Evolutionary conservation across 371 early-diverging fungal genomes (phyloP).

Genomic region (Choanephora cucurbitarum): DNA sequence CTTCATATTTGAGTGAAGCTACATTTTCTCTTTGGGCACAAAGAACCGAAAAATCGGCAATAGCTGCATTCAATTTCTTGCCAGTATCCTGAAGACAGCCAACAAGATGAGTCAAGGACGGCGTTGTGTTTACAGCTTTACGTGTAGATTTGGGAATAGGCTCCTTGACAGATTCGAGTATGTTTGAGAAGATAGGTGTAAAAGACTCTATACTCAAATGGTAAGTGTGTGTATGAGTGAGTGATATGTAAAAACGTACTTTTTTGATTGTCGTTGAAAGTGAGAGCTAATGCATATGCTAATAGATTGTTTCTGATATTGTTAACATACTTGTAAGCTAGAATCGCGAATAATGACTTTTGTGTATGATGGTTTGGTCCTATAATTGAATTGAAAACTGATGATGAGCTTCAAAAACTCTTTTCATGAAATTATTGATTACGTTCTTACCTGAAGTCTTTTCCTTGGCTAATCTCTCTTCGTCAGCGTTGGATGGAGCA

Average conservation of each 20-base stretch:
- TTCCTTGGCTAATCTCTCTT: constrained; percentile 14
- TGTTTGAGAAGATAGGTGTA: constrained; percentile 21
- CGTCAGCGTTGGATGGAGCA: constrained; percentile 4
- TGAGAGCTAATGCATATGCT: constrained; percentile 46
- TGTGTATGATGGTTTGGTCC: not conserved
- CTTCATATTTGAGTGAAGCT: constrained; percentile 35
- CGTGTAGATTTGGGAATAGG: constrained; percentile 3
- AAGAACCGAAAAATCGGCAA: constrained; percentile 22
- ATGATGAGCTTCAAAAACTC: not conserved
- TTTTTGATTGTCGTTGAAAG: constrained; percentile 33
- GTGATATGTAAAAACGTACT: too few species aligned
- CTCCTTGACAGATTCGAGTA: constrained; percentile 12
- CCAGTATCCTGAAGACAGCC: constrained; percentile 24
- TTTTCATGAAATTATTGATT: not conserved
- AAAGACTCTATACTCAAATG: constrained; percentile 1
- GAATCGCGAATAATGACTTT: constrained; percentile 1
- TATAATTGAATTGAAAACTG: not conserved
- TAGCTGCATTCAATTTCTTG: constrained; percentile 16
- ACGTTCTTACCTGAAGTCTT: constrained; percentile 12
- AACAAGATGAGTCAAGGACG: constrained; percentile 34
- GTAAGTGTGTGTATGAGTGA: too few species aligned
- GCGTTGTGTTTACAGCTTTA: constrained; percentile 13
- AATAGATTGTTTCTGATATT: constrained; percentile 35
- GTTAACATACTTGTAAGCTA: constrained; percentile 19
- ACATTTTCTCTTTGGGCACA: constrained; percentile 30